Evolutionary conservation across 2,329 filamentous ascomycete genomes (phyloP).

Genomic region (Monilinia laxa): DNA sequence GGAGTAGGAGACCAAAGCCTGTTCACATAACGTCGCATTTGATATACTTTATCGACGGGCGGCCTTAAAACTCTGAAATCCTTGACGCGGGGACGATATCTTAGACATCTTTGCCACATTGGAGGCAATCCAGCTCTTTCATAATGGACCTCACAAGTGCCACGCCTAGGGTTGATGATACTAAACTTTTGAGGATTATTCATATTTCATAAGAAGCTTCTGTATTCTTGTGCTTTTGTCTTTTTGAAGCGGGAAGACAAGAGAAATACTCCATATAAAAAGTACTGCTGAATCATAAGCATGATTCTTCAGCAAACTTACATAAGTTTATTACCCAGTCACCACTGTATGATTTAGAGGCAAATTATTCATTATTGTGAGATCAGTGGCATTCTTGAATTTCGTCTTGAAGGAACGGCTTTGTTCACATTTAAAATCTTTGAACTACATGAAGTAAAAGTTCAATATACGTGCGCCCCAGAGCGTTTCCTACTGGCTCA

Average conservation of each 20-base stretch:
- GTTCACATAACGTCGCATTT: background rate
- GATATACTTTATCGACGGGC: background rate
- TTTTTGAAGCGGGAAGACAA: too few relatives aligned
- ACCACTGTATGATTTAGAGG: background rate
- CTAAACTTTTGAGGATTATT: background rate
- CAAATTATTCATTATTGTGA: background rate
- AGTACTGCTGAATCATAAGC: background rate
- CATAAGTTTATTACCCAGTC: background rate
- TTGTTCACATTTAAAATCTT: background rate
- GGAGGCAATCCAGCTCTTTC: background rate
- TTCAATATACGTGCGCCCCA: too few relatives aligned
- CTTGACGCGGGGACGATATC: conserved; percentile 7
- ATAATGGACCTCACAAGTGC: background rate
- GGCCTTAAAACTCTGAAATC: background rate
- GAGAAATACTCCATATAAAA: too few relatives aligned
- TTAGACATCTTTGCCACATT: conserved; percentile 7
- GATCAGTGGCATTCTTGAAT: background rate
- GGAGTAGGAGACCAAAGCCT: background rate
- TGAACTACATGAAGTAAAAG: too few relatives aligned
- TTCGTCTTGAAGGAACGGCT: too few relatives aligned
- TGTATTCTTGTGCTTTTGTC: background rate
- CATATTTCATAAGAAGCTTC: background rate
- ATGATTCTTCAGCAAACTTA: background rate
- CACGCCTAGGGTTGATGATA: background rate
- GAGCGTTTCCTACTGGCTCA: too few relatives aligned